phyloP scores from a whole-genome alignment of 2,329 filamentous ascomycete genomes.

The Alternaria atra region DNA sequence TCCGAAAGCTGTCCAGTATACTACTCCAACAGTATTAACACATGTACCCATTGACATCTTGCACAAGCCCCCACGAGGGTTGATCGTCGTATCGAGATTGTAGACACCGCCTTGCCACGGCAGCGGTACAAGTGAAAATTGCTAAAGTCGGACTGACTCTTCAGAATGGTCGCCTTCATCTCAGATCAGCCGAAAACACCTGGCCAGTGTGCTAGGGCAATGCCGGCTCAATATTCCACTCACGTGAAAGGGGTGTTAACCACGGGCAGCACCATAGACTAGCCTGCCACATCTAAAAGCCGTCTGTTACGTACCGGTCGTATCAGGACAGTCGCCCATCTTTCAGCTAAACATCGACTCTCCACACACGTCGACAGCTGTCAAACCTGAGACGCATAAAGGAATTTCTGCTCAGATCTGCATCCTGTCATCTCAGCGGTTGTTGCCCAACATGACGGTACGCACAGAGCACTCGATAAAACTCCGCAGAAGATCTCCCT shows the following conservation, averaged over 20 bases:
- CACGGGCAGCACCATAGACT: conserved; percentile 18
- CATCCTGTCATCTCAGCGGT: conserved; percentile 32
- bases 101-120: conserved; percentile 27
- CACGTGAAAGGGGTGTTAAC: conserved; percentile 43
- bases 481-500: conserved; percentile 34
- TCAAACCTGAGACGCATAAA: conserved; percentile 19
- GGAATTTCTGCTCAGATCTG: conserved; percentile 14
- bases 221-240: conserved; percentile 31
- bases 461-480: conserved; percentile 33
- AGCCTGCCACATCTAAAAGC: conserved; percentile 21
- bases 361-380: conserved; percentile 3
- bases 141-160: conserved; percentile 30
- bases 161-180: conserved; percentile 23
- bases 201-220: conserved; percentile 30
- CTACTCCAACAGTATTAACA: neutral
- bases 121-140: conserved; percentile 32
- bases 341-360: neutral
- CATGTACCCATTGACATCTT: neutral
- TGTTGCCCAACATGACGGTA: conserved; percentile 19
- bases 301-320: conserved; percentile 30
- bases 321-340: conserved; percentile 28
- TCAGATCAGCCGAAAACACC: conserved; percentile 45
- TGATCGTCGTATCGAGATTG: conserved; percentile 30
- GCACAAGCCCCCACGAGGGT: conserved; percentile 20
- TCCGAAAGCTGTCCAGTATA: conserved; percentile 5